Evolutionary conservation across 768 basidiomycete genomes (phyloP).

Genomic region (Hygrocybe punicea): DNA sequence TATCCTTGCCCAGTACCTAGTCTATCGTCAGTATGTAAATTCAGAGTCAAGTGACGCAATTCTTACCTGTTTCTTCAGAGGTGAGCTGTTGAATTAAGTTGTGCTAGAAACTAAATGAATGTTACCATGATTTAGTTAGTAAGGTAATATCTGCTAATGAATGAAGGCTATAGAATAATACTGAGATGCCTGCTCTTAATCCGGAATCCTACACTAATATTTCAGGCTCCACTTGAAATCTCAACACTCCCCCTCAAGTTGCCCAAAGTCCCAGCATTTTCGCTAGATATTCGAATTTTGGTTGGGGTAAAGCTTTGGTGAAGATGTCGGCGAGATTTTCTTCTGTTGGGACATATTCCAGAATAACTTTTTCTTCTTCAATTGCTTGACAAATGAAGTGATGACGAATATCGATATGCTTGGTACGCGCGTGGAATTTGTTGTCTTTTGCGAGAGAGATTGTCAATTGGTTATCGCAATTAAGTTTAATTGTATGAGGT

Average conservation of each 20-base stretch:
- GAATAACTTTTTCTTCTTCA: neutral
- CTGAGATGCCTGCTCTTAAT: too few species aligned
- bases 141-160: too few species aligned
- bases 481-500: neutral
- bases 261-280: neutral
- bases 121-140: too few species aligned
- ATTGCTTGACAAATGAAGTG: constrained; percentile 8
- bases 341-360: neutral
- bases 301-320: neutral
- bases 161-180: too few species aligned
- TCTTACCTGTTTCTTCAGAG: too few species aligned
- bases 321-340: neutral
- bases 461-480: neutral
- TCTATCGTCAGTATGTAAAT: too few species aligned
- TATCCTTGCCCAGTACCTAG: too few species aligned
- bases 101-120: too few species aligned
- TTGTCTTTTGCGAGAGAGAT: constrained; percentile 9
- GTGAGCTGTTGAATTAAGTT: too few species aligned
- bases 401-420: constrained; percentile 8
- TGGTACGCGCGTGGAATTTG: constrained; percentile 7
- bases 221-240: too few species aligned
- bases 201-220: too few species aligned
- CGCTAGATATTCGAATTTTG: neutral
- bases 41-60: too few species aligned
- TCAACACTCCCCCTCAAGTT: constrained; percentile 6